Evolutionary conservation across 1,139 yeast species (phyloP).

Genomic region (Geotrichum aggregatum): DNA sequence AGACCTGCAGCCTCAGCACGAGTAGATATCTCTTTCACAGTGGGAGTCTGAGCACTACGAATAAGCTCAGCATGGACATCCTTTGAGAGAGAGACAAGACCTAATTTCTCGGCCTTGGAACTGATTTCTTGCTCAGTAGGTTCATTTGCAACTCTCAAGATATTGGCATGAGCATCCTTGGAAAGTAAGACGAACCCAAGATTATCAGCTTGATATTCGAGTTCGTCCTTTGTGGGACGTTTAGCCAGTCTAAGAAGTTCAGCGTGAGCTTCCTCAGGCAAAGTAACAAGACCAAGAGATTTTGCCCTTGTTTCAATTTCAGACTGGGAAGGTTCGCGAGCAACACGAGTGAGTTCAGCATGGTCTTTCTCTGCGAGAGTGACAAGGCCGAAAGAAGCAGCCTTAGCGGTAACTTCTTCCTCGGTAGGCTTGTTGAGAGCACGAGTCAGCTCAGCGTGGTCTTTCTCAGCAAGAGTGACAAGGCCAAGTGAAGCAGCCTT

Average conservation of each 20-base stretch:
- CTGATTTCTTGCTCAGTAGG: constrained; percentile 43
- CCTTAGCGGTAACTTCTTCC: constrained; percentile 32
- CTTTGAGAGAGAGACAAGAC: constrained; percentile 25
- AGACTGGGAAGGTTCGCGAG: constrained; percentile 29
- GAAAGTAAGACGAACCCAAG: constrained; percentile 29
- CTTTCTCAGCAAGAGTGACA: constrained; percentile 34
- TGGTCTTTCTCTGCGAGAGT: constrained; percentile 22
- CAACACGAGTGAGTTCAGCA: constrained; percentile 26
- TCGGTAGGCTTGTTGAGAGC: constrained; percentile 26
- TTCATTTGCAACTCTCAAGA: constrained; percentile 12
- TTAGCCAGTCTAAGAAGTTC: constrained; percentile 28
- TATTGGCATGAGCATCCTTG: constrained; percentile 29
- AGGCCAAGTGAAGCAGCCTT: constrained; percentile 41
- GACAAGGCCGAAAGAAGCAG: constrained; percentile 34
- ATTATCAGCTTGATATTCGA: constrained; percentile 32
- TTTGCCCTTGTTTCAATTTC: constrained; percentile 14
- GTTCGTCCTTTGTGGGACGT: constrained; percentile 29
- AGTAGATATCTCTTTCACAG: constrained; percentile 21
- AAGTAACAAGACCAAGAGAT: constrained; percentile 27
- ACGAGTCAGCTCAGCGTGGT: constrained; percentile 23
- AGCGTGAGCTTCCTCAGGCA: constrained; percentile 30
- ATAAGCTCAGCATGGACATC: constrained; percentile 37
- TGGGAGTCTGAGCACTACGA: constrained; percentile 34
- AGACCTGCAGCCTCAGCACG: constrained; percentile 36
- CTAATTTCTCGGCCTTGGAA: constrained; percentile 36